These are phyloP conservation scores for Hyaloscypha hepaticicola DNA, from an alignment of 495 filamentous ascomycete species.

Conservation along the genomic window DNA sequence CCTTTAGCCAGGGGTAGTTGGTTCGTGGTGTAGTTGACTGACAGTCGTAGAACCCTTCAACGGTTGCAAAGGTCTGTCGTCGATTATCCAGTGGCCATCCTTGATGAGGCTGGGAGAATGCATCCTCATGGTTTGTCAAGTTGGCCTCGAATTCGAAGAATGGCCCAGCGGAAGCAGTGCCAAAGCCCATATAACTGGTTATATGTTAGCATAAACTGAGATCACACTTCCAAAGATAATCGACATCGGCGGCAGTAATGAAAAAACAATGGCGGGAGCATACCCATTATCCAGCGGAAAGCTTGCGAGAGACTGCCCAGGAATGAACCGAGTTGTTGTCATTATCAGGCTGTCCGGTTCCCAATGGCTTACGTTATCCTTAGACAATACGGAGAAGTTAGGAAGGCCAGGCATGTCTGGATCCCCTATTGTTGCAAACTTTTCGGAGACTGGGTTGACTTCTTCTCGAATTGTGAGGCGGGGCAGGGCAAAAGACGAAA, in stretches of 20 bases:
- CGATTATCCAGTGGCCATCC: conserved; percentile 70
- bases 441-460: conserved; percentile 6
- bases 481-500: no score
- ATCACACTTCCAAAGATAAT: no score
- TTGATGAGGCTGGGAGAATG: conserved; percentile 54
- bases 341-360: conserved; percentile 61
- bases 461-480: no score
- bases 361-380: conserved; percentile 41
- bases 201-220: background rate
- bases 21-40: conserved; percentile 58
- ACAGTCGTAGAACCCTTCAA: conserved; percentile 67
- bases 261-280: background rate
- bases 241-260: no score
- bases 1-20: conserved; percentile 66
- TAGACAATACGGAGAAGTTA: background rate
- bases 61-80: conserved; percentile 67
- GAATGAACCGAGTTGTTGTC: conserved; percentile 51
- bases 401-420: conserved; percentile 2
- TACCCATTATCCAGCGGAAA: conserved; percentile 56
- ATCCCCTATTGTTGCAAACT: conserved; percentile 14
- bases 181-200: conserved; percentile 41
- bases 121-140: conserved; percentile 22
- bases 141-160: conserved; percentile 62
- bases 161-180: conserved; percentile 58
- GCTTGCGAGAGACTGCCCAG: conserved; percentile 59